Evolutionary conservation across 345 rosid genomes (phyloP).

Genomic region (Psidium guajava): DNA sequence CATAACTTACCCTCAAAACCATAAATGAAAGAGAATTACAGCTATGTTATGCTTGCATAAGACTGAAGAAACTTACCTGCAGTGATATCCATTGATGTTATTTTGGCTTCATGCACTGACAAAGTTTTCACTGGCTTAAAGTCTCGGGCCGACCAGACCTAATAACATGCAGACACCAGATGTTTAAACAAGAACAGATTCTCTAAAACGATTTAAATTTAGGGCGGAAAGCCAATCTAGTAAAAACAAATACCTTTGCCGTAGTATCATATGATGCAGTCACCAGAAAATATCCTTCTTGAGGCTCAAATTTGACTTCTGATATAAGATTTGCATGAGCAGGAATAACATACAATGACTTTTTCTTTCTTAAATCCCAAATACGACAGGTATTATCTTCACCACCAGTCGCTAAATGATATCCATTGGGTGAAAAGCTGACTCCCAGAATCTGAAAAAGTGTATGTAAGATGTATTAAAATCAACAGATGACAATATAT

Average conservation of each 20-base stretch:
- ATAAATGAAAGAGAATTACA: background rate
- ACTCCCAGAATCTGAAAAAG: constrained; percentile 66
- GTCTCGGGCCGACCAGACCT: constrained; percentile 94
- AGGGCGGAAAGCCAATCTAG: background rate
- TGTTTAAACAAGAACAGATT: background rate
- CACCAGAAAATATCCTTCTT: constrained; percentile 83
- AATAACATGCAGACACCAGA: constrained; percentile 1
- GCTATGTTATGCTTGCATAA: background rate
- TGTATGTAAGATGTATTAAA: background rate
- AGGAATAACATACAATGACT: constrained; percentile 65
- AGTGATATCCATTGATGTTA: constrained; percentile 51
- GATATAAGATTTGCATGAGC: constrained; percentile 95
- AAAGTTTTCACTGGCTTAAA: constrained; percentile 75
- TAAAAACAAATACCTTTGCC: constrained; percentile 47
- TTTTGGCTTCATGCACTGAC: constrained; percentile 80
- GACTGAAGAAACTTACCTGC: constrained; percentile 23
- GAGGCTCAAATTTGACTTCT: constrained; percentile 90
- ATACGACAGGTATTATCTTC: constrained; percentile 93
- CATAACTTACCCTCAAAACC: background rate
- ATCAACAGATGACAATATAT: background rate
- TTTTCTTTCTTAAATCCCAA: constrained; percentile 94
- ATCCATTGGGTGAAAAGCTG: constrained; percentile 92
- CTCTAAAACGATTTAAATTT: background rate
- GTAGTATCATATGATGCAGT: constrained; percentile 95
- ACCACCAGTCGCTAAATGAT: constrained; percentile 92